These are phyloP conservation scores for Cydonia oblonga DNA, from an alignment of 331 rosid species.

Conservation along the genomic window DNA sequence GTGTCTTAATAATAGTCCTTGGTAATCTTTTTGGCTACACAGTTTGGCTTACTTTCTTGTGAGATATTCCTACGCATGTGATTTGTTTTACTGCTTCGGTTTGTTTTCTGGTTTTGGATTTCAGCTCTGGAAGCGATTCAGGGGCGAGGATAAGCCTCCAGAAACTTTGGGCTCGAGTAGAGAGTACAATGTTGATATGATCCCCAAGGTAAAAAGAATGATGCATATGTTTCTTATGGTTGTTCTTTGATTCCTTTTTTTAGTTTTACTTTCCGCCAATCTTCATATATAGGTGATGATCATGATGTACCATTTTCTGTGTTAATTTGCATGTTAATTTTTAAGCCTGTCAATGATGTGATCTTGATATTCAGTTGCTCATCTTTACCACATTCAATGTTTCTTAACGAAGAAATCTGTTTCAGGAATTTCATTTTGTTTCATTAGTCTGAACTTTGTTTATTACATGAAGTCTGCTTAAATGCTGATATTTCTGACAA, in stretches of 20 bases:
- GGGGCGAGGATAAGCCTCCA: slow-evolving; percentile 18
- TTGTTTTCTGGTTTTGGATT: neutral
- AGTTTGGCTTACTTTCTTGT: neutral
- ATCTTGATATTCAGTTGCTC: neutral
- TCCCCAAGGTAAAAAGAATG: slow-evolving; percentile 21
- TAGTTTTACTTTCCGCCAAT: neutral
- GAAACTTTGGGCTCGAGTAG: slow-evolving; percentile 14
- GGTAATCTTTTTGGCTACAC: neutral
- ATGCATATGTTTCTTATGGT: neutral
- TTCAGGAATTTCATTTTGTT: neutral
- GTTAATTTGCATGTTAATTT: neutral
- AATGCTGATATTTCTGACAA: neutral
- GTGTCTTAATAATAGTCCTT: neutral
- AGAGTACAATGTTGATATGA: slow-evolving; percentile 36
- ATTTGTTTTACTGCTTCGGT: neutral
- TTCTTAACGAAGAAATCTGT: neutral
- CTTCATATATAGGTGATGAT: neutral
- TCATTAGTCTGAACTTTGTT: neutral
- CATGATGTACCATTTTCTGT: neutral
- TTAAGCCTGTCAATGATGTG: neutral
- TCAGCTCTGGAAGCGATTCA: slow-evolving; percentile 33
- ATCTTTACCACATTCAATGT: neutral
- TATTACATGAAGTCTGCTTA: neutral
- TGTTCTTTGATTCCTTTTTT: neutral
- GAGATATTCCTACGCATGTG: neutral